Evolutionary conservation across 83 land plant species (phyloP).

Genomic region (Picea abies): DNA sequence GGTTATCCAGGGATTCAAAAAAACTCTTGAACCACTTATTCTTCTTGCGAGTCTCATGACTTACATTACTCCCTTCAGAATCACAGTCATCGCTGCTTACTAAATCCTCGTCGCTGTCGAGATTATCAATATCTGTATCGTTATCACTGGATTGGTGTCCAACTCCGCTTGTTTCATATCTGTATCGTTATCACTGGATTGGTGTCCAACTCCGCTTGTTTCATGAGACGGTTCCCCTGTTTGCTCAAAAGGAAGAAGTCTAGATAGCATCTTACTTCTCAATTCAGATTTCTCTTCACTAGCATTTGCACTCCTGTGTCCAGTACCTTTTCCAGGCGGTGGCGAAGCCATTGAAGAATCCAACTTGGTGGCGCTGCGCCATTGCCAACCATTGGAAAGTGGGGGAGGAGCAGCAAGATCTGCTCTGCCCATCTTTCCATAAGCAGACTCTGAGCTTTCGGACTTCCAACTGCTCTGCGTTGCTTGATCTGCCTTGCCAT

Average conservation of each 20-base stretch:
- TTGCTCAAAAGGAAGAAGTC: slow-evolving; percentile 22
- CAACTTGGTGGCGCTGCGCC: slow-evolving; percentile 31
- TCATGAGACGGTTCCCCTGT: slow-evolving; percentile 17
- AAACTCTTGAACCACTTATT: slow-evolving; percentile 55
- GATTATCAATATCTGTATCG: slow-evolving; percentile 26
- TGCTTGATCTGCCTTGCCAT: not conserved
- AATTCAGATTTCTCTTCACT: not conserved
- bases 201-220: not conserved
- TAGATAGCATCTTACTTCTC: slow-evolving; percentile 25
- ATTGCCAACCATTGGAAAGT: slow-evolving; percentile 51
- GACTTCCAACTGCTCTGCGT: not conserved
- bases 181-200: slow-evolving; percentile 12
- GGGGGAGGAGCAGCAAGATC: slow-evolving; percentile 35
- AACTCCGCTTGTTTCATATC: slow-evolving; percentile 23
- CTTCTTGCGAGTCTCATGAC: slow-evolving; percentile 56
- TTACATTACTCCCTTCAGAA: slow-evolving; percentile 56
- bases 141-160: slow-evolving; percentile 14
- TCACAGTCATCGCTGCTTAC: slow-evolving; percentile 53
- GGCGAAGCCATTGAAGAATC: slow-evolving; percentile 3
- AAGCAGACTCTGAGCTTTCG: not conserved
- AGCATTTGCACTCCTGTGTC: not conserved
- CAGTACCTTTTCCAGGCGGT: not conserved
- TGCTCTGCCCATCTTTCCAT: not conserved
- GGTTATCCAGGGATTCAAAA: slow-evolving; percentile 44
- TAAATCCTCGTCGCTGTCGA: slow-evolving; percentile 52